phyloP scores from a whole-genome alignment of 208 protist genomes.

The Trypanosoma mega region DNA sequence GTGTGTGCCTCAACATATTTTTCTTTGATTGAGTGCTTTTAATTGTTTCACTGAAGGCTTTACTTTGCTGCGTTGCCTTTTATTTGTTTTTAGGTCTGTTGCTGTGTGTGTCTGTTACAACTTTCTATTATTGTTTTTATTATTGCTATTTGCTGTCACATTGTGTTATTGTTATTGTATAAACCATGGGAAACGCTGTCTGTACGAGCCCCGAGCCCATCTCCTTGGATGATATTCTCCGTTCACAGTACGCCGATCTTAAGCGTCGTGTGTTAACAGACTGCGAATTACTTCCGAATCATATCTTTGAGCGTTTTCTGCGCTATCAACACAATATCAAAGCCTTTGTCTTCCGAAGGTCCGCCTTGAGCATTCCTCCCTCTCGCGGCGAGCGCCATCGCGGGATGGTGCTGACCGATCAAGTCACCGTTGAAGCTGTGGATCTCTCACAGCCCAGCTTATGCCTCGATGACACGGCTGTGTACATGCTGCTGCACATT shows the following conservation, averaged over 20 bases:
- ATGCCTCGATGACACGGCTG: conserved; percentile 30
- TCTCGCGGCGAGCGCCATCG: conserved; percentile 1
- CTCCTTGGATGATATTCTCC: conserved; percentile 37
- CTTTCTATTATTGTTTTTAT: no score
- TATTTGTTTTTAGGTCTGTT: no score
- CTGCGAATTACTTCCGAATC: conserved; percentile 2
- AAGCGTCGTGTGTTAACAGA: not conserved
- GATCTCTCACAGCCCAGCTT: conserved; percentile 35
- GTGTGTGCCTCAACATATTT: no score
- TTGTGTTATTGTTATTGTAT: no score
- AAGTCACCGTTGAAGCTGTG: conserved; percentile 38
- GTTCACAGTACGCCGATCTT: not conserved
- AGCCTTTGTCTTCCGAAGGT: conserved; percentile 39
- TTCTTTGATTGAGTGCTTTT: no score
- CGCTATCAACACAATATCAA: conserved; percentile 52
- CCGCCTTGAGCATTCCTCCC: no score
- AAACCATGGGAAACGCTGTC: conserved; percentile 49
- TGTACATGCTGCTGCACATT: conserved; percentile 65
- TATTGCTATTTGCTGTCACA: no score
- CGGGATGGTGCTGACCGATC: conserved; percentile 2
- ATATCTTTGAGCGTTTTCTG: conserved; percentile 24
- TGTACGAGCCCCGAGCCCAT: conserved; percentile 51
- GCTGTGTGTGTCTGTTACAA: no score
- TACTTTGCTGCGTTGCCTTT: no score
- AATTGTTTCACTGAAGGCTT: no score